Percentiles rank a stretch among this genome's conserved stretches.
Evolutionary conservation across 1,139 yeast species (phyloP).

Genomic region (Ogataea hybrid): DNA sequence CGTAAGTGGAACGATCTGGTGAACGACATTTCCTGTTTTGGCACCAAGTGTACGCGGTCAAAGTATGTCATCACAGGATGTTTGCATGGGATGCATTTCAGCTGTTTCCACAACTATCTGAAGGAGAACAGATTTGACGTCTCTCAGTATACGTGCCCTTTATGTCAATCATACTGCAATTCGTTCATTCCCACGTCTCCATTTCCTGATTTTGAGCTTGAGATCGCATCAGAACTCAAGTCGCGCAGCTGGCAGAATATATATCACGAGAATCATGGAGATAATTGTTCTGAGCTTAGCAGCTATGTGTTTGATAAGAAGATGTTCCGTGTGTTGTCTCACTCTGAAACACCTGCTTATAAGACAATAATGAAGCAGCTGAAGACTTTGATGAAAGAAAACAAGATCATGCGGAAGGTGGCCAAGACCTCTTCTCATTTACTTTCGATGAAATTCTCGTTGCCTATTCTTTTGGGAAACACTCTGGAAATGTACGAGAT

Average conservation of each 20-base stretch:
- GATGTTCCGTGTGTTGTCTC: conserved; percentile 25
- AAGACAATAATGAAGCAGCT: conserved; percentile 20
- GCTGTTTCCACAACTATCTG: conserved; percentile 45
- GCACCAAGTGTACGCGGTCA: conserved; percentile 19
- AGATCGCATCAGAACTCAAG: conserved; percentile 26
- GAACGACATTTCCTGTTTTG: conserved; percentile 14
- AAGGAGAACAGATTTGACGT: conserved; percentile 19
- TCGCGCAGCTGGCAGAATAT: conserved; percentile 18
- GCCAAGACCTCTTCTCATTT: conserved; percentile 9
- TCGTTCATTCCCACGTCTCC: conserved; percentile 44
- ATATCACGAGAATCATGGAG: conserved; percentile 20
- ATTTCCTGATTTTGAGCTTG: conserved; percentile 24
- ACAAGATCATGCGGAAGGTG: conserved; percentile 17
- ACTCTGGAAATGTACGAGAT: conserved; percentile 59
- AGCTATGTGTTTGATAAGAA: conserved; percentile 23
- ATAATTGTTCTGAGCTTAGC: conserved; percentile 25
- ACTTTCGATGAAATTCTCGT: conserved; percentile 14
- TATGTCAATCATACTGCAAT: conserved; percentile 56
- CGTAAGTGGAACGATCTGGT: conserved; percentile 14
- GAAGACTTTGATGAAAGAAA: conserved; percentile 9
- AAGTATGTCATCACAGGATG: conserved; percentile 54
- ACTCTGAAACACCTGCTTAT: conserved; percentile 17
- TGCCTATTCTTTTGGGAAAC: conserved; percentile 43
- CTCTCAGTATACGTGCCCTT: conserved; percentile 53
- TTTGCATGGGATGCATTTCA: conserved; percentile 66